phyloP scores from a whole-genome alignment of 1,139 yeast genomes.

The Kurtzmaniella quercitrusa region DNA sequence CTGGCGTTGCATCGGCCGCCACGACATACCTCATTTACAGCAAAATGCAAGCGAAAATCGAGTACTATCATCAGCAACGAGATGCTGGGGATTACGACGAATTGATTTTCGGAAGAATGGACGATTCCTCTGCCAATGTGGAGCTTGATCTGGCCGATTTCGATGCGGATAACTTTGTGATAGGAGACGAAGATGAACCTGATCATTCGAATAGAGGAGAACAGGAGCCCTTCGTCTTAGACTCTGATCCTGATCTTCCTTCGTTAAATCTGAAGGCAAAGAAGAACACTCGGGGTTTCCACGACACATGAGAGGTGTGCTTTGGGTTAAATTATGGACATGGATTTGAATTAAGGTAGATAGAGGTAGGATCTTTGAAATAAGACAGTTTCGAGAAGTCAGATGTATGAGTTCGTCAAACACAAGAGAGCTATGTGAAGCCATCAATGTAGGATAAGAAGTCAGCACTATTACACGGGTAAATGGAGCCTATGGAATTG shows the following conservation, averaged over 20 bases:
- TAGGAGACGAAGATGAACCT: conserved; percentile 25
- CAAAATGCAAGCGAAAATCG: conserved; percentile 47
- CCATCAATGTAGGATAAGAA: no score
- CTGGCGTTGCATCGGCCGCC: conserved; percentile 50
- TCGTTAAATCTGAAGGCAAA: neutral
- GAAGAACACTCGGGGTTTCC: neutral
- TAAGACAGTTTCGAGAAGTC: no score
- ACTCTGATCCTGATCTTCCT: neutral
- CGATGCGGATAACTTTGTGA: conserved; percentile 36
- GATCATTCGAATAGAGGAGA: neutral
- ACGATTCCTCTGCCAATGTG: conserved; percentile 25
- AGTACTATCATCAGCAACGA: conserved; percentile 20
- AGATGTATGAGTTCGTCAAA: no score
- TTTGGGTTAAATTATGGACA: no score
- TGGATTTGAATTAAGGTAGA: no score
- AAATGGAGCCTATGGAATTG: no score
- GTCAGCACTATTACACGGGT: no score
- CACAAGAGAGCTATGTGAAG: no score
- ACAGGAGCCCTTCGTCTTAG: neutral
- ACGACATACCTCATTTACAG: conserved; percentile 72
- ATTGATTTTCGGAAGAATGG: conserved; percentile 39
- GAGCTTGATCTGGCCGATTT: conserved; percentile 32
- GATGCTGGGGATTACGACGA: conserved; percentile 23
- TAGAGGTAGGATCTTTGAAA: no score
- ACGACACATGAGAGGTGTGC: neutral